Evolutionary conservation across 805 yeast genomes (phyloP), one percentile per base, ranked within the genome.

Genomic region (Candida railenensis): DNA sequence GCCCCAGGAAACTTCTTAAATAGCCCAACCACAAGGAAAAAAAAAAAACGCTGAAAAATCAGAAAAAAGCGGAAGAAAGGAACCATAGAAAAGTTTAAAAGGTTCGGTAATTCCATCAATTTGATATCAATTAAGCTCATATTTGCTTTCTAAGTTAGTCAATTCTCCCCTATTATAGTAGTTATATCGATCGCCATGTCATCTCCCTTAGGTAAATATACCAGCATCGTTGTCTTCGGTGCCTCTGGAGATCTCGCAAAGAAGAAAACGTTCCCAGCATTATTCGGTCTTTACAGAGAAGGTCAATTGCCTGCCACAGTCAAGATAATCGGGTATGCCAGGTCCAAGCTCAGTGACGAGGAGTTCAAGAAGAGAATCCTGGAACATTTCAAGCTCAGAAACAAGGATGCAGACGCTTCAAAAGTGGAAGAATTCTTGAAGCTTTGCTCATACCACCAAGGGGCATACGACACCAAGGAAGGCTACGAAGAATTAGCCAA

Each of bases 201-300:
- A 19, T 50, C 61, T 16, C 43, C 75, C 48, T 87, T 86, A 65
- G 82, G 79, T 49, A 80, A 85, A 52, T 71, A 86, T 67, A 83
- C 88, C 7, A 74, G 81, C 37, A 76, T 91, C 57, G 88, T 85
- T 22, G 96, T 91, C 25, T 87, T 90, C 58, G 97, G 97, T 44
- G 97, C 97, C 38, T 87, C 96, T 19, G 97, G 97, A 44, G 97
- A 91, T 66, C 75, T 91, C 53, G 96, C 97, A 46, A 89, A 89
- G 73, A 91, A 91, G 83, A 91, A 91, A 73, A 91, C 97, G 2
- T 89, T 88, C 69, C 95, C 95, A 8, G 92, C 94, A 3, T 68
- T 87, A 18, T 87, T 86, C 57, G 95, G 94, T 9, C 74, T 87
- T 34, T 64, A 41, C 48, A 54, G 67, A 53, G 74, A 91, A 63